These are phyloP conservation scores for Brasilioporus rufonigricans DNA, from an alignment of 768 basidiomycete genomes.

Conservation along the genomic window DNA sequence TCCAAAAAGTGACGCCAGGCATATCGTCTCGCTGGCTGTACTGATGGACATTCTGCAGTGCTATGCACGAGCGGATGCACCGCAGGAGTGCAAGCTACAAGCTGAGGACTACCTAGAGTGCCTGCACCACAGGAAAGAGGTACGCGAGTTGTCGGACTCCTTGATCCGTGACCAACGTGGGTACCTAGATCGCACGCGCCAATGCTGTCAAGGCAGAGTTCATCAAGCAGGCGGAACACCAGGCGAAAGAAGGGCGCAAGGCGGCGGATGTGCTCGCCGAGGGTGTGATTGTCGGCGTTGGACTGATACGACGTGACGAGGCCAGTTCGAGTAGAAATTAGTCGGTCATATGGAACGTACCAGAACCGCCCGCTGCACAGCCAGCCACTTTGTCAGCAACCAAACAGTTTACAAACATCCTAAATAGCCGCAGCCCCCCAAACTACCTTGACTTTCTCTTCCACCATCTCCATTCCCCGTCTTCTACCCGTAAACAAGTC, in stretches of 20 bases:
- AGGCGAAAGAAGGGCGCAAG: constrained; percentile 69
- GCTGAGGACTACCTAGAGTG: constrained; percentile 91
- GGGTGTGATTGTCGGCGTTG: constrained; percentile 72
- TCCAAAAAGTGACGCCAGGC: constrained; percentile 53
- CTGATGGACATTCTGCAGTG: constrained; percentile 49
- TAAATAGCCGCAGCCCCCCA: constrained; percentile 33
- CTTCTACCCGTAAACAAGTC: background rate
- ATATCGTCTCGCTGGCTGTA: background rate
- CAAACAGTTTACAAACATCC: constrained; percentile 38
- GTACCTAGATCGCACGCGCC: constrained; percentile 58
- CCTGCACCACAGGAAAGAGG: constrained; percentile 87
- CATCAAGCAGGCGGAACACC: constrained; percentile 60
- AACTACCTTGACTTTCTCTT: constrained; percentile 20
- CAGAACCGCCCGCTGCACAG: constrained; percentile 9
- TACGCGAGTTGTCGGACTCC: constrained; percentile 34
- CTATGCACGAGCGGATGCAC: constrained; percentile 77
- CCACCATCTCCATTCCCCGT: constrained; percentile 18
- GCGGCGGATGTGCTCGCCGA: constrained; percentile 68
- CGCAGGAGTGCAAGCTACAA: constrained; percentile 65
- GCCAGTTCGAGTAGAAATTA: background rate
- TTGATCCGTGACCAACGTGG: background rate
- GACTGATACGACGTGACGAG: constrained; percentile 58
- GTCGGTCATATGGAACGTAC: constrained; percentile 1
- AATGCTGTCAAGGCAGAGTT: constrained; percentile 71
- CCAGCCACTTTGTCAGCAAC: constrained; percentile 32